Conservation (phyloP, 2,329 filamentous ascomycete genomes). For the Geosmithia morbida region DNA sequence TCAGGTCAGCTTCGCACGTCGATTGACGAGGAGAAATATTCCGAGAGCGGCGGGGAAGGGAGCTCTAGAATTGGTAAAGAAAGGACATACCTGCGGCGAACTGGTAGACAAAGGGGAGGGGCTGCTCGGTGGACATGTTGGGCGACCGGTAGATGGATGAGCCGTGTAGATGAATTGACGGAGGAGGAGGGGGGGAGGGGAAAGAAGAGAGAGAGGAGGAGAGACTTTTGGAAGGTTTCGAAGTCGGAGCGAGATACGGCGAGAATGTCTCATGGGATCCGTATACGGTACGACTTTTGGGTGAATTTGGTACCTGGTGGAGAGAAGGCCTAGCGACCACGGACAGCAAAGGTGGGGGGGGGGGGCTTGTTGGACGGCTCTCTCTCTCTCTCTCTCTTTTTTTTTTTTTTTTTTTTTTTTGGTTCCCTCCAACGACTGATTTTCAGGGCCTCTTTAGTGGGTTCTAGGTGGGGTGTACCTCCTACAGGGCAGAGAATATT, state of each 20-base stretch:
- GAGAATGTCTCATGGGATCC: neutral
- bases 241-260: neutral
- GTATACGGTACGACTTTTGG: neutral
- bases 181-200: neutral
- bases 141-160: conserved; percentile 7
- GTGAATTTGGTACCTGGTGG: neutral
- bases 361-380: neutral
- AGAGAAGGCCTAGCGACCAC: neutral
- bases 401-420: too few species aligned
- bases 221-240: conserved; percentile 1
- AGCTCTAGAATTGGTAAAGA: neutral
- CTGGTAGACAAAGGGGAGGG: conserved; percentile 86
- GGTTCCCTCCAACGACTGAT: neutral
- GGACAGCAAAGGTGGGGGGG: neutral
- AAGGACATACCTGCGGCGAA: conserved; percentile 67
- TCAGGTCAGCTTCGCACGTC: neutral
- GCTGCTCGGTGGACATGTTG: conserved; percentile 54
- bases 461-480: neutral
- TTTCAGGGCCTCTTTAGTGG: neutral
- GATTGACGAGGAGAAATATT: neutral
- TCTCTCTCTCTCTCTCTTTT: neutral
- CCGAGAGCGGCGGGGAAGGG: neutral
- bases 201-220: neutral
- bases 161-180: neutral
- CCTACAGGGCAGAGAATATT: neutral